These are phyloP conservation scores for Phialemonium atrogriseum DNA, from an alignment of 2,329 filamentous ascomycete genomes.

Conservation along the genomic window DNA sequence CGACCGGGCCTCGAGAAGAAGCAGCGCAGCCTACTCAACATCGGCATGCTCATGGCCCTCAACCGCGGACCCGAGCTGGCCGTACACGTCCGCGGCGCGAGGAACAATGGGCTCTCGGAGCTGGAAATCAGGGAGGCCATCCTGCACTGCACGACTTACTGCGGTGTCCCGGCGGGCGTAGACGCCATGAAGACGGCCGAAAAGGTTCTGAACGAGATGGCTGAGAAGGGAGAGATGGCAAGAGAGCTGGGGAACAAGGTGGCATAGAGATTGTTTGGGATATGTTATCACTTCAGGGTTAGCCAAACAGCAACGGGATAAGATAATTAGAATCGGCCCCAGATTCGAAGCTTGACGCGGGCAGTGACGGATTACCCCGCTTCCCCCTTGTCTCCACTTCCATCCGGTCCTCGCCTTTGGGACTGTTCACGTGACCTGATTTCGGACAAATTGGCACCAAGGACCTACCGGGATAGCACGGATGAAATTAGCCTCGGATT, in stretches of 20 bases:
- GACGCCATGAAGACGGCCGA: conserved; percentile 28
- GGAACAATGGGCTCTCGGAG: conserved; percentile 54
- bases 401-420: too few relatives aligned
- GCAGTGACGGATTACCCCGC: too few relatives aligned
- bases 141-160: conserved; percentile 35
- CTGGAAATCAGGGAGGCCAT: conserved; percentile 55
- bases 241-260: conserved; percentile 19
- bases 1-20: conserved; percentile 54
- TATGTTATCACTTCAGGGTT: too few relatives aligned
- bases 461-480: too few relatives aligned
- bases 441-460: not conserved
- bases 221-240: conserved; percentile 18
- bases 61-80: conserved; percentile 52
- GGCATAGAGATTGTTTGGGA: conserved; percentile 4
- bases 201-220: conserved; percentile 21
- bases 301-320: too few relatives aligned
- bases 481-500: too few relatives aligned
- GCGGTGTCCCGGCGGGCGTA: conserved; percentile 33
- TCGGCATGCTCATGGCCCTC: conserved; percentile 51
- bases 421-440: not conserved
- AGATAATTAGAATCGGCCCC: too few relatives aligned
- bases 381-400: too few relatives aligned
- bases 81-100: conserved; percentile 52
- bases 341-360: too few relatives aligned
- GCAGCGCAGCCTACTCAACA: conserved; percentile 53